A percentile compares a stretch with the other conserved stretches of the same genome.
Conservation (phyloP, 495 filamentous ascomycete species). For the Neurospora sp. region DNA sequence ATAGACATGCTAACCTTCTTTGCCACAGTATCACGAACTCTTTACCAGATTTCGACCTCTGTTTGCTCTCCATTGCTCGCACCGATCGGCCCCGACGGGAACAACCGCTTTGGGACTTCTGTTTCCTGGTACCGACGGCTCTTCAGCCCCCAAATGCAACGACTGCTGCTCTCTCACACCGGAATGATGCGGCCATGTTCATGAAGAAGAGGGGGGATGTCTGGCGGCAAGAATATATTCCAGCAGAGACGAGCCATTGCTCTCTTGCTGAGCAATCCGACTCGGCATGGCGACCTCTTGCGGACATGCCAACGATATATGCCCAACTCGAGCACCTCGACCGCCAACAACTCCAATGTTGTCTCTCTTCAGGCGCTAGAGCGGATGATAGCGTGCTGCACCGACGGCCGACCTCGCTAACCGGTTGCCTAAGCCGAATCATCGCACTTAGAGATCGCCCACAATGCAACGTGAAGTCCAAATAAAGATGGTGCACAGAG, state of each 20-base stretch:
- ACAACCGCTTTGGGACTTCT: not conserved
- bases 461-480: not conserved
- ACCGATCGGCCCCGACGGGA: not conserved
- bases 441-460: not conserved
- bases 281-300: not conserved
- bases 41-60: not conserved
- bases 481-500: not conserved
- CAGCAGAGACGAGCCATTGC: not conserved
- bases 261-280: not conserved
- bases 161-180: not conserved
- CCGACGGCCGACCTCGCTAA: not conserved
- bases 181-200: not conserved
- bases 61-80: not conserved
- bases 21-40: not conserved
- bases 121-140: not conserved
- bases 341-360: not conserved
- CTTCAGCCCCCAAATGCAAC: not conserved
- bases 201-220: not conserved
- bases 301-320: not conserved
- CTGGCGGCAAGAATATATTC: not conserved
- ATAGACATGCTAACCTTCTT: not conserved
- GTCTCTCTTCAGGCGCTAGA: not conserved
- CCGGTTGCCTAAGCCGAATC: not conserved
- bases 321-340: not conserved
- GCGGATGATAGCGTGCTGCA: not conserved